These are phyloP conservation scores for Cerrena zonata DNA, from an alignment of 1,284 basidiomycete genomes.

Conservation along the genomic window DNA sequence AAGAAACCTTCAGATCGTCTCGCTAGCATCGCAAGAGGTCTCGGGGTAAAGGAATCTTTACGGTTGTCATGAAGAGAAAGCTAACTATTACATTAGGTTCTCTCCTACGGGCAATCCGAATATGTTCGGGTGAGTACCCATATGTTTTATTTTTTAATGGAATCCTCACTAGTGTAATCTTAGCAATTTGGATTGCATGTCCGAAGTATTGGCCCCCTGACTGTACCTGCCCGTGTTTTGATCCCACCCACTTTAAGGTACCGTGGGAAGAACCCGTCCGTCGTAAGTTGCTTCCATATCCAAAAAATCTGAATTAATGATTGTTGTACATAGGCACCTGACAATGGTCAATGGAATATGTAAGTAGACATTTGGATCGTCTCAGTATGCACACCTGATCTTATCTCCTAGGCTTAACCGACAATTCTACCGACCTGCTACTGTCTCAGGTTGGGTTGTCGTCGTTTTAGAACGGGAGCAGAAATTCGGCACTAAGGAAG, in stretches of 20 bases:
- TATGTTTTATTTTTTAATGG: background rate
- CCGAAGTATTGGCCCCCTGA: constrained; percentile 43
- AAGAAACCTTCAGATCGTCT: constrained; percentile 60
- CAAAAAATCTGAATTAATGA: background rate
- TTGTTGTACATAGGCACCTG: constrained; percentile 38
- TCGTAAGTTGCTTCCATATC: constrained; percentile 35
- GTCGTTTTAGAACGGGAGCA: constrained; percentile 56
- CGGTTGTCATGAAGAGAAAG: too few species aligned
- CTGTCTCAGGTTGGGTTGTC: constrained; percentile 52
- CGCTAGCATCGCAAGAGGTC: constrained; percentile 49
- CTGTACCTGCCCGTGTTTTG: constrained; percentile 55
- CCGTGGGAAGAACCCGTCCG: constrained; percentile 43
- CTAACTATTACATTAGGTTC: constrained; percentile 36
- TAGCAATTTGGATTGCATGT: constrained; percentile 58
- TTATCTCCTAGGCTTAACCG: constrained; percentile 51
- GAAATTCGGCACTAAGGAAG: constrained; percentile 42
- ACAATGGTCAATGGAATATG: constrained; percentile 72
- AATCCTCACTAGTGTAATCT: background rate
- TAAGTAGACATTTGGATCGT: constrained; percentile 20
- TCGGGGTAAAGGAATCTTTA: constrained; percentile 49
- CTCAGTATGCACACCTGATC: constrained; percentile 1
- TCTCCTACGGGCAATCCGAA: constrained; percentile 66
- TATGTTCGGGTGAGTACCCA: constrained; percentile 44
- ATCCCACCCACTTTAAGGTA: constrained; percentile 59
- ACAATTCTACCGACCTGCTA: constrained; percentile 48